These are phyloP conservation scores for Escallonia herrerae DNA, from an alignment of 129 eudicot genomes.

Conservation along the genomic window DNA sequence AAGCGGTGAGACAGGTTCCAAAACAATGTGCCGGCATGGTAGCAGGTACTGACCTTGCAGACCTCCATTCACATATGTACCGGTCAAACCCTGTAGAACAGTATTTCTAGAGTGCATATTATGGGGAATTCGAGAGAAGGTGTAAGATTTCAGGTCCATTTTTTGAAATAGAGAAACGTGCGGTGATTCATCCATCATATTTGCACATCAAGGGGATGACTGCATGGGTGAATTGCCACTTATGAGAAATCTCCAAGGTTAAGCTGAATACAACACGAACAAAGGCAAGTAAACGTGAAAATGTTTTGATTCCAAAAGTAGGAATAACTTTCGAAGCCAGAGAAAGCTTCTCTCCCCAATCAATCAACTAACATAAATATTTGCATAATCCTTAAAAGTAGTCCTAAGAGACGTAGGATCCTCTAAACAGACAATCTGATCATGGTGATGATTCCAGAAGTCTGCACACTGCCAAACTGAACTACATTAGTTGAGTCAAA, in stretches of 20 bases:
- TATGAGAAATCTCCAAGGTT: not conserved
- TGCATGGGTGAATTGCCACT: conserved; percentile 1
- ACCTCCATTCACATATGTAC: conserved; percentile 23
- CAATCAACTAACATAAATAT: too few relatives aligned
- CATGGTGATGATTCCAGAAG: too few relatives aligned
- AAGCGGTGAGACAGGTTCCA: conserved; percentile 14
- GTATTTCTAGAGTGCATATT: conserved; percentile 16
- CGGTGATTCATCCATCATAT: conserved; percentile 27
- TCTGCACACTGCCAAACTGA: too few relatives aligned
- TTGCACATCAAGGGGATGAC: conserved; percentile 6
- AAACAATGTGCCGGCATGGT: conserved; percentile 10
- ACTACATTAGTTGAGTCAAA: too few relatives aligned
- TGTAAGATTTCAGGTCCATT: conserved; percentile 25
- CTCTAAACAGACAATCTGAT: too few relatives aligned
- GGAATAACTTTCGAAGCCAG: too few relatives aligned
- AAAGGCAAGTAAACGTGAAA: not conserved
- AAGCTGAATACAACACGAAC: not conserved
- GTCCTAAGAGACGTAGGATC: too few relatives aligned
- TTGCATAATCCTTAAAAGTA: too few relatives aligned
- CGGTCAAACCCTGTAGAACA: conserved; percentile 2
- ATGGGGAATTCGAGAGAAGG: conserved; percentile 25
- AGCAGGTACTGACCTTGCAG: conserved; percentile 13
- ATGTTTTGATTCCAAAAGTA: too few relatives aligned
- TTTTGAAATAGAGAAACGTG: conserved; percentile 30
- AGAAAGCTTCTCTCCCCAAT: too few relatives aligned